Evolutionary conservation across 169 alveolate species (phyloP).

Genomic region (Babesia bigemina): DNA sequence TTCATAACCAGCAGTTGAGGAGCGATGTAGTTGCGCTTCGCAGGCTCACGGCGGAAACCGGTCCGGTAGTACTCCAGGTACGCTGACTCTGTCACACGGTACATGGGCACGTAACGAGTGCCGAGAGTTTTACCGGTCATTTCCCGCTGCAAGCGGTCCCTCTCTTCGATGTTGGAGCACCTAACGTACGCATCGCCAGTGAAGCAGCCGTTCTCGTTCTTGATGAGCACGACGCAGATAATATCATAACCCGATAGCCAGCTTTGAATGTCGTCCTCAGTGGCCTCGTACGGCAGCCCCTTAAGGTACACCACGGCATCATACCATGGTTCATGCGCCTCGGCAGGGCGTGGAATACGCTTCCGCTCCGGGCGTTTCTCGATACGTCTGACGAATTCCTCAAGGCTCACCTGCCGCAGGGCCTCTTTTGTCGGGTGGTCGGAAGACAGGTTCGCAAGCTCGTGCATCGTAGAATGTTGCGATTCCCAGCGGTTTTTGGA

Average conservation of each 20-base stretch:
- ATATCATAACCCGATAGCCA: conserved; percentile 57
- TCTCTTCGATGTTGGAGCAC: conserved; percentile 32
- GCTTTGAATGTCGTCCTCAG: conserved; percentile 36
- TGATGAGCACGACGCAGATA: conserved; percentile 42
- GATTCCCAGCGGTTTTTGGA: not conserved
- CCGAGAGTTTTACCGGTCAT: conserved; percentile 53
- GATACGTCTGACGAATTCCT: conserved; percentile 42
- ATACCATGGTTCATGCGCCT: conserved; percentile 33
- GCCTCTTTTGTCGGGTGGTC: conserved; percentile 28
- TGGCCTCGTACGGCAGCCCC: conserved; percentile 60
- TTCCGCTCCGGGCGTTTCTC: conserved; percentile 42
- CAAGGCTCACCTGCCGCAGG: conserved; percentile 23
- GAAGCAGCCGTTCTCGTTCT: conserved; percentile 60
- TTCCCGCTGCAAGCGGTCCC: conserved; percentile 56
- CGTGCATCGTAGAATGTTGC: conserved; percentile 28
- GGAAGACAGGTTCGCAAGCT: conserved; percentile 7
- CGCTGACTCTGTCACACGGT: conserved; percentile 60
- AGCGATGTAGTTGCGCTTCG: conserved; percentile 42
- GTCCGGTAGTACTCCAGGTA: conserved; percentile 61
- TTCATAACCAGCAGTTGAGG: conserved; percentile 39
- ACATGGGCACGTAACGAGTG: conserved; percentile 56
- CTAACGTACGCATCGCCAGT: conserved; percentile 74
- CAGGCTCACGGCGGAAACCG: conserved; percentile 59
- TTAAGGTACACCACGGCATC: conserved; percentile 57
- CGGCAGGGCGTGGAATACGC: conserved; percentile 53